These are phyloP conservation scores for Stachybotrys echinatus DNA, from an alignment of 2,329 filamentous ascomycete genomes.

Conservation along the genomic window DNA sequence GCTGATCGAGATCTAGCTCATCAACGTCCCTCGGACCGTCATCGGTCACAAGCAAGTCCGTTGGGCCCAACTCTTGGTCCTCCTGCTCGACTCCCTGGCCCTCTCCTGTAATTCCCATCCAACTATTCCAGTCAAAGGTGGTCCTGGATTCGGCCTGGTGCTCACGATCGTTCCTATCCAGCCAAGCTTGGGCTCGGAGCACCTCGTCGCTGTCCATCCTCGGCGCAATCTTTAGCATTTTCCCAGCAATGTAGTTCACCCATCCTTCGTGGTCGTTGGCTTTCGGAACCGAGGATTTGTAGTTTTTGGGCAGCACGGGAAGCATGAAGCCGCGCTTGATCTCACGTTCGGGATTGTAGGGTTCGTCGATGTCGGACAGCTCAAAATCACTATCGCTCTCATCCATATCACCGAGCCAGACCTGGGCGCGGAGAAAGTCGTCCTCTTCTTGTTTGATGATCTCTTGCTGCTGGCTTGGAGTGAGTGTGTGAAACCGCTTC, in stretches of 20 bases:
- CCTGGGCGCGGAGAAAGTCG: constrained; percentile 26
- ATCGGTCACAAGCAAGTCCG: no score
- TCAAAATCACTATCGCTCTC: constrained; percentile 6
- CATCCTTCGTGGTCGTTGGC: constrained; percentile 15
- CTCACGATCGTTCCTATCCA: not conserved
- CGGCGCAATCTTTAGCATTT: constrained; percentile 14
- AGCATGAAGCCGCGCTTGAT: constrained; percentile 25
- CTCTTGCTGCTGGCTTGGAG: constrained; percentile 26
- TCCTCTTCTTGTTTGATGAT: constrained; percentile 31
- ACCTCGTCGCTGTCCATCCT: constrained; percentile 17
- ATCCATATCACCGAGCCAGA: constrained; percentile 18
- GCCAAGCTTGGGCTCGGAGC: constrained; percentile 15
- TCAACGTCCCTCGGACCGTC: no score
- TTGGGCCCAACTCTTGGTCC: no score
- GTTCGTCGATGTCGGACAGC: constrained; percentile 6
- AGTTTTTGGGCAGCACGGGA: constrained; percentile 9
- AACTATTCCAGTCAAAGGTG: constrained; percentile 13
- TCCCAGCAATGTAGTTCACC: constrained; percentile 18
- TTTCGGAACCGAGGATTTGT: constrained; percentile 7
- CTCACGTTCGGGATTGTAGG: constrained; percentile 23
- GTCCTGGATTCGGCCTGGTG: not conserved
- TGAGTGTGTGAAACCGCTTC: constrained; percentile 34
- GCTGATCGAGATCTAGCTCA: not conserved
- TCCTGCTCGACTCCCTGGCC: no score
- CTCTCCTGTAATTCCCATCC: not conserved